Evolutionary conservation across 1,284 basidiomycete genomes (phyloP).

Genomic region (Pseudozyma sp.): DNA sequence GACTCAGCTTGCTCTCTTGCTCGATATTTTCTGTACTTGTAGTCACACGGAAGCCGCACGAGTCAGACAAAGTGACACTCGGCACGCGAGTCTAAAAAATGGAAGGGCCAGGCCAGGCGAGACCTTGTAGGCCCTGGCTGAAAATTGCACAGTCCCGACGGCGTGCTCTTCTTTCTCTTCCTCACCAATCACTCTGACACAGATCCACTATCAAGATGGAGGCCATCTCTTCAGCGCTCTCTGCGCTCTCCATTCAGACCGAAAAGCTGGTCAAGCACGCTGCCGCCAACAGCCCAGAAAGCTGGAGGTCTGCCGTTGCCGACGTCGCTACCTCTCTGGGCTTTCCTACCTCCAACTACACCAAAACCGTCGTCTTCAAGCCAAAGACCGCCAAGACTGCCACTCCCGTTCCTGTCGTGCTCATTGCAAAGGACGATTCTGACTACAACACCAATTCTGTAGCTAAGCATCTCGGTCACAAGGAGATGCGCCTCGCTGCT

Average conservation of each 20-base stretch:
- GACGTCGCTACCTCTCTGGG: conserved; percentile 44
- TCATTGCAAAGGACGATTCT: conserved; percentile 84
- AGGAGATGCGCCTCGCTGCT: conserved; percentile 87
- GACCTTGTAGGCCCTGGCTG: background rate
- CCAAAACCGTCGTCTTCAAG: conserved; percentile 86
- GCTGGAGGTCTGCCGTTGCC: conserved; percentile 50
- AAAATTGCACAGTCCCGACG: background rate
- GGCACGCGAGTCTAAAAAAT: conserved; percentile 27
- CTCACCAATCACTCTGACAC: background rate
- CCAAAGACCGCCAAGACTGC: conserved; percentile 90
- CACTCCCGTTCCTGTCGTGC: conserved; percentile 83
- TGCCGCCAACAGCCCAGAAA: conserved; percentile 52
- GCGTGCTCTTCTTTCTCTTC: background rate
- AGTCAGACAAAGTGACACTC: conserved; percentile 43
- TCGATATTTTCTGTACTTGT: too few relatives aligned
- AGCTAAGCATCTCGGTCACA: conserved; percentile 84
- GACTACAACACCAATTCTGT: conserved; percentile 77
- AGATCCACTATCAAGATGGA: conserved; percentile 24
- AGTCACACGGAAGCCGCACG: conserved; percentile 16
- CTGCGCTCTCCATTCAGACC: conserved; percentile 53
- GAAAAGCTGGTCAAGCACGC: conserved; percentile 58
- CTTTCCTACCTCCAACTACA: conserved; percentile 37
- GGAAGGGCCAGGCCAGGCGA: background rate
- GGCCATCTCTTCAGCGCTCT: conserved; percentile 52
- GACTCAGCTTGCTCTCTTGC: conserved; percentile 31